These are phyloP conservation scores for Ceratocystiopsis minuta DNA, from an alignment of 2,329 filamentous ascomycete genomes.

Conservation along the genomic window DNA sequence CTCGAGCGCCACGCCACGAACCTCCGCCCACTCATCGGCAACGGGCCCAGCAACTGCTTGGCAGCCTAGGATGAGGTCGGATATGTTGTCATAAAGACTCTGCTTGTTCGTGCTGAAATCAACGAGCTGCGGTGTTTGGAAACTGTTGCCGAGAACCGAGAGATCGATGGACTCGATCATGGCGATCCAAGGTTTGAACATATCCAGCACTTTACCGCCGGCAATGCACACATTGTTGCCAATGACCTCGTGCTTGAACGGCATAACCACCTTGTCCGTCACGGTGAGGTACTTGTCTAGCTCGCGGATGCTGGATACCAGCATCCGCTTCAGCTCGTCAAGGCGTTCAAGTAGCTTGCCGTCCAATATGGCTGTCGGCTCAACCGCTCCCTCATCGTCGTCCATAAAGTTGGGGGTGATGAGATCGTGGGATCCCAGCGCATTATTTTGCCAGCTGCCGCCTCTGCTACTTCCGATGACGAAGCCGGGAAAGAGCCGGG, in stretches of 20 bases:
- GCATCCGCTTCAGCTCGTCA: constrained; percentile 68
- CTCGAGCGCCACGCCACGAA: constrained; percentile 78
- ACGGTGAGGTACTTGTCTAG: constrained; percentile 68
- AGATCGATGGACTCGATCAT: constrained; percentile 86
- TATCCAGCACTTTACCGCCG: constrained; percentile 65
- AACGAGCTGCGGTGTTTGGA: constrained; percentile 67
- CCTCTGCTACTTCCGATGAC: constrained; percentile 69
- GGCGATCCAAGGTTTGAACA: constrained; percentile 77
- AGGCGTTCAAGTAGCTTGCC: constrained; percentile 61
- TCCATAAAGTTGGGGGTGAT: constrained; percentile 73
- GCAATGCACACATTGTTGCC: constrained; percentile 67
- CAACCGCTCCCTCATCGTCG: constrained; percentile 53
- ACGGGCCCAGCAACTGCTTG: constrained; percentile 84
- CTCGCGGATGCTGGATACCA: constrained; percentile 71
- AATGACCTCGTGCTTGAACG: constrained; percentile 59
- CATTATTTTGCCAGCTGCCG: constrained; percentile 73
- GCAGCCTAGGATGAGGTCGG: constrained; percentile 71
- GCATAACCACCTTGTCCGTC: constrained; percentile 66
- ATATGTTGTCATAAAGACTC: constrained; percentile 79
- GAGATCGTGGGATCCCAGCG: constrained; percentile 45
- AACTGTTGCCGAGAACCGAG: constrained; percentile 54
- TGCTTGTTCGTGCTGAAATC: constrained; percentile 90
- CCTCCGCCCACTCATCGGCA: constrained; percentile 87
- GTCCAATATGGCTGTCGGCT: constrained; percentile 61
- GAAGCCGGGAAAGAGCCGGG: constrained; percentile 83